These are phyloP conservation scores for Colletotrichum australisinense DNA, from an alignment of 2,329 filamentous ascomycete genomes.

Conservation along the genomic window DNA sequence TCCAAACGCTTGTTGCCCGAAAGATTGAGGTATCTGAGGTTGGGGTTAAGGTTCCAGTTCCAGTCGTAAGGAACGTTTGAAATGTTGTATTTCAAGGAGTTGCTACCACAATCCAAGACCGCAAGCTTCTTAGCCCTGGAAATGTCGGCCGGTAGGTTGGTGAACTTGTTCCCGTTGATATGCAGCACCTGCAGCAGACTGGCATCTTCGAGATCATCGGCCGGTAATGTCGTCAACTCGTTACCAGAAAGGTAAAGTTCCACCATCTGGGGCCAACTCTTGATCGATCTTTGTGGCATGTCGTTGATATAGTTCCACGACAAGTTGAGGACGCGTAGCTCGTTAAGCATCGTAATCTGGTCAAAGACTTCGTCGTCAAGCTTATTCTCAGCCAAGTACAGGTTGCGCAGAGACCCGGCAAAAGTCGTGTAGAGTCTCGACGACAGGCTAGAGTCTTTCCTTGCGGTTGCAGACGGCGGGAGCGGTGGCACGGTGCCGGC, in stretches of 20 bases:
- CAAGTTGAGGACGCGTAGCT: constrained; percentile 89
- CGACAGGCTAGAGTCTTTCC: constrained; percentile 92
- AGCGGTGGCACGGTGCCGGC: constrained; percentile 60
- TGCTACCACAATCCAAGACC: constrained; percentile 94
- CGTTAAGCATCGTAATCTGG: constrained; percentile 83
- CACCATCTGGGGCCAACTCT: constrained; percentile 88
- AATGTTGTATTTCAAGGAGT: constrained; percentile 97
- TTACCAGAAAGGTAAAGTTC: constrained; percentile 97
- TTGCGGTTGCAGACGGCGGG: constrained; percentile 63
- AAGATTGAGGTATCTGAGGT: constrained; percentile 93
- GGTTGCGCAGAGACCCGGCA: constrained; percentile 82
- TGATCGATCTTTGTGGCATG: constrained; percentile 88
- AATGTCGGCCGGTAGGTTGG: constrained; percentile 93
- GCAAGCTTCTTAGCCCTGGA: constrained; percentile 93
- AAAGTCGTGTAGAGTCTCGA: constrained; percentile 87
- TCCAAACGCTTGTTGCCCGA: constrained; percentile 97
- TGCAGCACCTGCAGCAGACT: constrained; percentile 90
- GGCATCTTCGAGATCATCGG: constrained; percentile 92
- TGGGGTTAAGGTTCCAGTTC: constrained; percentile 99
- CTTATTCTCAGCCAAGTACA: constrained; percentile 93
- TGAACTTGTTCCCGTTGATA: constrained; percentile 98
- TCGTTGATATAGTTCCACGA: constrained; percentile 96
- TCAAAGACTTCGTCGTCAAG: constrained; percentile 96
- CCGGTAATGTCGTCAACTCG: constrained; percentile 88
- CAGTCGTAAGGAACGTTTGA: constrained; percentile 99